Conservation (phyloP, 2,329 filamentous ascomycete genomes). For the Pestalotiopsis sp. region DNA sequence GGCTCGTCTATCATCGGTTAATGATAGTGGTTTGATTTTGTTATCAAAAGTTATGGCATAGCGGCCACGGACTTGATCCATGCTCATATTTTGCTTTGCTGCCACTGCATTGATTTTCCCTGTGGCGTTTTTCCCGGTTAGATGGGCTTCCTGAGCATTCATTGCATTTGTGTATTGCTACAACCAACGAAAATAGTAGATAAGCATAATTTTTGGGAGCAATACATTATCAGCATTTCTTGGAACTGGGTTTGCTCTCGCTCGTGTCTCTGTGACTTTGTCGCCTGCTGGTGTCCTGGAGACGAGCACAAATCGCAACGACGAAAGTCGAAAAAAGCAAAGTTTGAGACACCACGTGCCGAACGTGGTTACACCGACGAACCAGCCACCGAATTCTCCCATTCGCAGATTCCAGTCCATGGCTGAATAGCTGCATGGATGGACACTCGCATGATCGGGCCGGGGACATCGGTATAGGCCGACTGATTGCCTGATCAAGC, state of each 20-base stretch:
- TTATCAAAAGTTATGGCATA: not conserved
- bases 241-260: too few species aligned
- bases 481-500: not conserved
- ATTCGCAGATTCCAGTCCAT: not conserved
- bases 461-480: not conserved
- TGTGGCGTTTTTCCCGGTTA: not conserved
- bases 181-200: not conserved
- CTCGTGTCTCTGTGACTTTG: too few species aligned
- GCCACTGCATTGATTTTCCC: not conserved
- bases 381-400: not conserved
- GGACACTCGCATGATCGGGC: not conserved
- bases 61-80: not conserved
- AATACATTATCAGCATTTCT: too few species aligned
- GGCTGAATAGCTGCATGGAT: not conserved
- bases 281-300: not conserved
- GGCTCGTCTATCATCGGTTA: too few species aligned
- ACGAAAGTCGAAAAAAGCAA: not conserved
- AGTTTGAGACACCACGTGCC: not conserved
- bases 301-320: not conserved
- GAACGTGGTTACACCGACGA: not conserved
- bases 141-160: not conserved
- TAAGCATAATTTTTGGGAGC: not conserved
- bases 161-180: not conserved
- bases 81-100: not conserved
- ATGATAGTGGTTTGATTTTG: not conserved